Percentiles rank a stretch among this genome's conserved stretches.
phyloP scores from a whole-genome alignment of 345 rosid species.

The Cardamine resedifolia region DNA sequence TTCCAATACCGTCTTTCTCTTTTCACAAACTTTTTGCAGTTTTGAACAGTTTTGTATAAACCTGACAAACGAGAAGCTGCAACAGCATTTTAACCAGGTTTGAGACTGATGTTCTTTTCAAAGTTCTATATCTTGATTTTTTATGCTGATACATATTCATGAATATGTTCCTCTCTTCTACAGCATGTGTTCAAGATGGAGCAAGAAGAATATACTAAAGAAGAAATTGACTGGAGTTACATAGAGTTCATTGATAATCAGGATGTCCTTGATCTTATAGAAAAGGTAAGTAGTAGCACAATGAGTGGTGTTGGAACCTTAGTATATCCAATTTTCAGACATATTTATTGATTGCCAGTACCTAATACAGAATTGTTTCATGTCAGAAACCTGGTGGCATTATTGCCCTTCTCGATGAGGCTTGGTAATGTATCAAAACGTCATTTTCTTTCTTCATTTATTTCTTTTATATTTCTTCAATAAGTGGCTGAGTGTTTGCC shows the following conservation, averaged over 20 bases:
- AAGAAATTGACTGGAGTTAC: conserved; percentile 98
- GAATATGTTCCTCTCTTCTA: conserved; percentile 28
- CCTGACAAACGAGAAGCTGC: conserved; percentile 97
- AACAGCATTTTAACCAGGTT: conserved; percentile 99
- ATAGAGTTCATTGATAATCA: conserved; percentile 94
- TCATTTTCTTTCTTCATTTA: conserved; percentile 1
- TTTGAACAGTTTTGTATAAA: conserved; percentile 99
- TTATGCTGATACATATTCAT: conserved; percentile 10
- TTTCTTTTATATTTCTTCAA: conserved; percentile 1
- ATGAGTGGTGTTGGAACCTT: conserved; percentile 13
- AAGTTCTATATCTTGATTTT: neutral
- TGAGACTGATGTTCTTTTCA: conserved; percentile 25
- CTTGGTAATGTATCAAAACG: conserved; percentile 60
- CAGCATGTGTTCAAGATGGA: conserved; percentile 99
- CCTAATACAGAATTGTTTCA: conserved; percentile 36
- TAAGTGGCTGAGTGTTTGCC: conserved; percentile 32
- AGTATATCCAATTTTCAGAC: conserved; percentile 3
- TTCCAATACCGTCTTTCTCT: conserved; percentile 20
- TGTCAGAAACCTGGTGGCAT: conserved; percentile 99
- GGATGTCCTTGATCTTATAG: conserved; percentile 94
- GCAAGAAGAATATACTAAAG: conserved; percentile 97
- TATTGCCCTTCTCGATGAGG: conserved; percentile 96
- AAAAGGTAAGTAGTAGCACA: conserved; percentile 61
- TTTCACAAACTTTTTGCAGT: conserved; percentile 47
- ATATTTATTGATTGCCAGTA: neutral